These are phyloP conservation scores for Citrus hindsii DNA, from an alignment of 345 rosid genomes.

Conservation along the genomic window DNA sequence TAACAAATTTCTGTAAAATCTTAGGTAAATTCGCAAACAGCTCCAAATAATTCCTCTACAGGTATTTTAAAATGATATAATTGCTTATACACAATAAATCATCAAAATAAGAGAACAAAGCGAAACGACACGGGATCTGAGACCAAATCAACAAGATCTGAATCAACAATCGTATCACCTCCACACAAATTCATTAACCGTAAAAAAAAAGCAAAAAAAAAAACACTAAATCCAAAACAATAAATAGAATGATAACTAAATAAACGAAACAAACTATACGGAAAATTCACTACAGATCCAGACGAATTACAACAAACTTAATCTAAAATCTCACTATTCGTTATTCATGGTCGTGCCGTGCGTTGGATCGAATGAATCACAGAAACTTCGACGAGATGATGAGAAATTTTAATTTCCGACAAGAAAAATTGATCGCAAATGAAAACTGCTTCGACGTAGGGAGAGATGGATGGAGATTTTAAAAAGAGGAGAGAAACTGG, in stretches of 20 bases:
- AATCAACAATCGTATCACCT: conserved; percentile 3
- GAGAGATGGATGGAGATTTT: conserved; percentile 8
- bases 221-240: not conserved
- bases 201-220: not conserved
- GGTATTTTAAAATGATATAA: not conserved
- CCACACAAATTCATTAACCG: not conserved
- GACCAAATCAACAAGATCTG: conserved; percentile 27
- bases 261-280: not conserved
- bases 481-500: not conserved
- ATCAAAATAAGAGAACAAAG: not conserved
- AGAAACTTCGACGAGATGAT: conserved; percentile 6
- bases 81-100: not conserved
- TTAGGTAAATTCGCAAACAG: not conserved
- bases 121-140: conserved; percentile 24
- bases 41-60: not conserved
- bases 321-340: conserved; percentile 65
- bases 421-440: conserved; percentile 15
- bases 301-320: not conserved
- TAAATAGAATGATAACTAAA: not conserved
- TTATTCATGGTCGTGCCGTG: conserved; percentile 65
- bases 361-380: conserved; percentile 10
- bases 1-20: not conserved
- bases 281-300: conserved; percentile 3
- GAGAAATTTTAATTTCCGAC: conserved; percentile 7
- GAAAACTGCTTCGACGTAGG: conserved; percentile 32